Percentiles rank a stretch among this genome's conserved stretches.
phyloP scores from a whole-genome alignment of 148 eudicot species.

The Rhododendron henanense region DNA sequence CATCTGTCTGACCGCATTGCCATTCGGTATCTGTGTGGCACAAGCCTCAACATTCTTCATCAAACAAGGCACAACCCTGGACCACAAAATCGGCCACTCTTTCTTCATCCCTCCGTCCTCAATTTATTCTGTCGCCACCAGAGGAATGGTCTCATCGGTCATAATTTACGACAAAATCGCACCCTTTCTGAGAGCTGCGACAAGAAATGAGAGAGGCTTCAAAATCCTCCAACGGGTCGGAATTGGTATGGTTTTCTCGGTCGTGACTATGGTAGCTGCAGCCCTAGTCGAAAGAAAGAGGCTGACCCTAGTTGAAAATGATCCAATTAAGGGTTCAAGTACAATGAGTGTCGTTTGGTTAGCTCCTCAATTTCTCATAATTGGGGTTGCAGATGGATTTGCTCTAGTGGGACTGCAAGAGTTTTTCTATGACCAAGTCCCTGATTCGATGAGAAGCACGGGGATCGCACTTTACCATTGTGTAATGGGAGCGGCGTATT shows the following conservation, averaged over 20 bases:
- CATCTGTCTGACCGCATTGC: conserved; percentile 50
- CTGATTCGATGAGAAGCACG: conserved; percentile 62
- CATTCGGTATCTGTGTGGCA: conserved; percentile 53
- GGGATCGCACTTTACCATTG: conserved; percentile 60
- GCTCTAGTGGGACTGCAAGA: conserved; percentile 67
- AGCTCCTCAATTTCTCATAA: conserved; percentile 52
- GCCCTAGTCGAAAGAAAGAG: conserved; percentile 48
- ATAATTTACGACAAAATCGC: conserved; percentile 40
- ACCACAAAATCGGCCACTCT: conserved; percentile 25
- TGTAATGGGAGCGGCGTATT: conserved; percentile 51
- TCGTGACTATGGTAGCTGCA: conserved; percentile 34
- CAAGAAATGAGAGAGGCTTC: conserved; percentile 54
- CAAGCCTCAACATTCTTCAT: conserved; percentile 62
- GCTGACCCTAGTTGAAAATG: background rate
- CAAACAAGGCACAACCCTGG: conserved; percentile 45
- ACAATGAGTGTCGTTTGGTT: conserved; percentile 54
- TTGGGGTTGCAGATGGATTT: conserved; percentile 60
- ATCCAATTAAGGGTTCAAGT: conserved; percentile 15
- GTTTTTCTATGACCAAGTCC: conserved; percentile 71
- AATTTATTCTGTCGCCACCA: conserved; percentile 29
- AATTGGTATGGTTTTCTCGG: conserved; percentile 49
- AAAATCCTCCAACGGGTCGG: conserved; percentile 53
- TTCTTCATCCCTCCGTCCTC: conserved; percentile 59
- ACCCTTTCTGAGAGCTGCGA: conserved; percentile 40
- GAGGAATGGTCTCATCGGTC: conserved; percentile 37